Evolutionary conservation across 2,329 filamentous ascomycete species (phyloP), one percentile per base, ranked within the genome.

Genomic region (Diplodia sapinea): DNA sequence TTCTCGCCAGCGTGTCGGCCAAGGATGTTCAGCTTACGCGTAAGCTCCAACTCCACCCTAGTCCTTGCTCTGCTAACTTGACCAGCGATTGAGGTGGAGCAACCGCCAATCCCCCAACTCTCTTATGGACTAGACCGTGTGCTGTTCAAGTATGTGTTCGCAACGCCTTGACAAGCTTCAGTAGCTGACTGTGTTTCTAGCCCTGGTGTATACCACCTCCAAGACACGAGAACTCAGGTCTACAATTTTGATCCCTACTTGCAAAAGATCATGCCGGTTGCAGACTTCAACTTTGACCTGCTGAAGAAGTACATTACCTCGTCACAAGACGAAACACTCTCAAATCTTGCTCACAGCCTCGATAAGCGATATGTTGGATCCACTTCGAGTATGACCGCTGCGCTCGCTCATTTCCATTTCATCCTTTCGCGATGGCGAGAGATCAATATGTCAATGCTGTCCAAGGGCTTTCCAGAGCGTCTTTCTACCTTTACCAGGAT

Each of bases 171-270:
- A 17, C 4, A 9, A 13, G 6, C 9, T 17, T 20, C n/a, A 20
- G n/a, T 33, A 2, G 52, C 55, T 38, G 40, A 66, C 15, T 20
- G 38, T 54, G 7, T 29, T 54, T 20, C 13, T 31, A 85, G 82
- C 74, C 90, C 90, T 1, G 94, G 95, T 26, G 92, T 97, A 47
- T 97, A 97, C 77, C 89, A 92, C 62, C 86, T 99, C 63, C 94
- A 96, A 79, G 95, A 99, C 77, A 89, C 90, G 29, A 87, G 92
- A 68, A 93, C 94, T 49, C 86, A 89, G 20, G 93, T 98, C 7
- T 99, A 89, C 84, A 99, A 99, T 77, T 99, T 99, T 74, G 94
- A 99, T 75, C 95, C 96, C 0, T 97, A 97, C 74, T 85, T 99
- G 23, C 88, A 93, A 69, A 89, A 88, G 64, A 96, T 99, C 73